Conservation (phyloP, 192 early-diverging fungal genomes). For the Gamsiella multidivaricata region DNA sequence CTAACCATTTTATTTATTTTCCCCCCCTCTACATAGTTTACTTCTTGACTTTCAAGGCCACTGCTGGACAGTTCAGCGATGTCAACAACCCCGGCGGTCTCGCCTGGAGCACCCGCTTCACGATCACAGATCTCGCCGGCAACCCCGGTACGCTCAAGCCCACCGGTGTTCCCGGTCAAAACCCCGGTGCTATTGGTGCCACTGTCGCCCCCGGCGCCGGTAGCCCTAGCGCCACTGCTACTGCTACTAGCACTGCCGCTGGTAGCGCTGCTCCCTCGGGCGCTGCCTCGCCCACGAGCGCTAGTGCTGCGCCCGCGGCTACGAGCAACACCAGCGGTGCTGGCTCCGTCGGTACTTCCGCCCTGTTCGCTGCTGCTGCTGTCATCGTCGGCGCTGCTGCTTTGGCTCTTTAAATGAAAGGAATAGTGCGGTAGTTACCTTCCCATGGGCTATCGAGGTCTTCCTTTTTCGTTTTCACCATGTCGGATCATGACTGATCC, state of each 20-base stretch:
- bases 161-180: constrained; percentile 3
- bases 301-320: constrained; percentile 1
- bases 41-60: constrained; percentile 27
- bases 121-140: constrained; percentile 32
- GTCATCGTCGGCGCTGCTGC: constrained; percentile 27
- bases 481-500: no score
- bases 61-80: not conserved
- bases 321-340: constrained; percentile 4
- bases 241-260: constrained; percentile 5
- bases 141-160: constrained; percentile 28
- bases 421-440: no score
- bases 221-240: not conserved
- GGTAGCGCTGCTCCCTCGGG: constrained; percentile 6
- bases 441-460: no score
- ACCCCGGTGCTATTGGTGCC: constrained; percentile 40
- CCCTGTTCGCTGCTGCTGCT: constrained; percentile 22
- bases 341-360: constrained; percentile 17
- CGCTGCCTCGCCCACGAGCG: not conserved
- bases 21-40: constrained; percentile 23
- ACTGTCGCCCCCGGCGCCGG: constrained; percentile 11
- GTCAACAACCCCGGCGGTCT: not conserved
- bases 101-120: constrained; percentile 50
- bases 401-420: constrained; percentile 19
- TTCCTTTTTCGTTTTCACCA: no score
- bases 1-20: not conserved